These are phyloP conservation scores for Linderina pennispora DNA, from an alignment of 192 early-diverging fungal genomes.

Conservation along the genomic window DNA sequence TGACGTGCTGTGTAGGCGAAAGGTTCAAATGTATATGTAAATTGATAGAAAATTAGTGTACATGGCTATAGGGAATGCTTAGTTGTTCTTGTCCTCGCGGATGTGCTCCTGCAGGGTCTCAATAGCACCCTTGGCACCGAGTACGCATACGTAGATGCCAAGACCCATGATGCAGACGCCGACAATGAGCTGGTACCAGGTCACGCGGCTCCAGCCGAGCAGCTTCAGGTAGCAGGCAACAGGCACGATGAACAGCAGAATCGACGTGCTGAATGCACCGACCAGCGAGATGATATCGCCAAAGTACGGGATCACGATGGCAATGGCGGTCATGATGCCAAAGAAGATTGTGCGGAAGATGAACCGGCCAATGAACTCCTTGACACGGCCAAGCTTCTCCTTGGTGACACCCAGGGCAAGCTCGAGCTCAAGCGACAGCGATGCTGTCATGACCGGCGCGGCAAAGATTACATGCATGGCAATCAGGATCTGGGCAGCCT, in stretches of 20 bases:
- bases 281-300: conserved; percentile 69
- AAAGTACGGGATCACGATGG: conserved; percentile 70
- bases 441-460: conserved; percentile 68
- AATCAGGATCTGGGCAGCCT: conserved; percentile 65
- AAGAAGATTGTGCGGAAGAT: conserved; percentile 52
- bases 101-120: conserved; percentile 23
- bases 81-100: conserved; percentile 2
- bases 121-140: conserved; percentile 31
- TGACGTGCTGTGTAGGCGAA: too few relatives aligned
- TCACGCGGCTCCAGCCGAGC: conserved; percentile 52
- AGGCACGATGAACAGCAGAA: conserved; percentile 73
- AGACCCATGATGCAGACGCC: conserved; percentile 51
- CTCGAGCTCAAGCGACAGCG: conserved; percentile 68
- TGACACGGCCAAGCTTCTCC: conserved; percentile 36
- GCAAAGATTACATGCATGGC: conserved; percentile 79
- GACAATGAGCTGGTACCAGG: conserved; percentile 47
- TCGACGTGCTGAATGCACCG: conserved; percentile 65
- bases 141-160: conserved; percentile 20
- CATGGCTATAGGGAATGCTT: neutral
- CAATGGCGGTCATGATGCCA: conserved; percentile 49
- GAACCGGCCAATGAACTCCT: conserved; percentile 49
- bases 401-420: conserved; percentile 50
- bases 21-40: too few relatives aligned
- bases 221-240: conserved; percentile 64
- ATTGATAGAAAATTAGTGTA: too few relatives aligned